Evolutionary conservation across 2,329 filamentous ascomycete species (phyloP), one percentile per base, ranked within the genome.

Genomic region (Fusarium sp.): DNA sequence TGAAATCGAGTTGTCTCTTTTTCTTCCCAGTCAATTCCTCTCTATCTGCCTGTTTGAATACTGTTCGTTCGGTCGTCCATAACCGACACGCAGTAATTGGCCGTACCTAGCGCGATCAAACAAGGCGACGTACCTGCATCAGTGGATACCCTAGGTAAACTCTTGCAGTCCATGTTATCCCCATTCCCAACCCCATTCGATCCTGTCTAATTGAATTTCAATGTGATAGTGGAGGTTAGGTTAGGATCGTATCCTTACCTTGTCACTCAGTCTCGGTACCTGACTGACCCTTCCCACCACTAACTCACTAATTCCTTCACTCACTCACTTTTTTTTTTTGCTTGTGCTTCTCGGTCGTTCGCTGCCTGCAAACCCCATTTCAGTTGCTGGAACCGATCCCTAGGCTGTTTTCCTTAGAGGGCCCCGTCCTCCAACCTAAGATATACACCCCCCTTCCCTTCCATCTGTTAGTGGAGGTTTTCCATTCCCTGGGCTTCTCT

Each of bases 101-200:
- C 68, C 66, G 61, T 71, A 41, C 35, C 51, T 55, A 77, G 70
- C 73, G 70, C 71, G 58, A 78, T 77, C 74, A 78, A 73, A 78
- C 64, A 77, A 76, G 59, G 66, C 58, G 58, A 77, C 66, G 74
- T 74, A 77, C 76, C 71, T 73, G 76, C 74, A 58, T 73, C 65
- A 66, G 76, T 78, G 73, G 76, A 64, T 76, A 77, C 73, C 57
- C 70, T 58, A 28, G 8, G 28, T 28, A 30, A 41, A 30, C 66
- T 55, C 69, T 68, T 62, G 18, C 32, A 26, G 50, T 51, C 28
- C 28, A 51, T 53, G 45, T 28, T 50, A 58, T 58, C 32, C 32
- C 38, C 38, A 56, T 42, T 56, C 26, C 41, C 55, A 58, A 35
- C 41, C n/a, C n/a, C 54, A 48, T 57, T 47, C 39, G 51, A 55